Conservation (phyloP, 2,329 filamentous ascomycete genomes). For the Clarireedia homoeocarpa region DNA sequence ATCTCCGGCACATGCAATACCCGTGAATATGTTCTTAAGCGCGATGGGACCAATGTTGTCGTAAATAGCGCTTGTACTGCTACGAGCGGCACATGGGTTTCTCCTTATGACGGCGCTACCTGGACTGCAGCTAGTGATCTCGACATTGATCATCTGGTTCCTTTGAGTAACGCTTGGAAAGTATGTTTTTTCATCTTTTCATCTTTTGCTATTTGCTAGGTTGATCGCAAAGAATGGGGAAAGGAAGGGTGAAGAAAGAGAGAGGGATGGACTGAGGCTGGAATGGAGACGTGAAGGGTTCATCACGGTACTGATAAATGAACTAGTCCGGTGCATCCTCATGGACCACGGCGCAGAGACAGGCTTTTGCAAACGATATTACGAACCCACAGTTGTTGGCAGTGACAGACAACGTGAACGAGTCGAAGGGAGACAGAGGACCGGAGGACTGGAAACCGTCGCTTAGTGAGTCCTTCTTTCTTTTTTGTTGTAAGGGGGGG, state of each 20-base stretch:
- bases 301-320: no score
- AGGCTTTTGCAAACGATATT: slow-evolving; percentile 71
- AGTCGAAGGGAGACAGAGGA: slow-evolving; percentile 62
- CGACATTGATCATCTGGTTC: slow-evolving; percentile 80
- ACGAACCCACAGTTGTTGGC: slow-evolving; percentile 68
- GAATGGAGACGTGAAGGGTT: no score
- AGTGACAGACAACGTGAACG: slow-evolving; percentile 71
- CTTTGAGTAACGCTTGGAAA: slow-evolving; percentile 73
- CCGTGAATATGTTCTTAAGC: slow-evolving; percentile 62
- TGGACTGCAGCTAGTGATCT: slow-evolving; percentile 63
- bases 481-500: neutral
- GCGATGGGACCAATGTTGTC: slow-evolving; percentile 60
- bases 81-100: slow-evolving; percentile 60
- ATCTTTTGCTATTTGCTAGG: no score
- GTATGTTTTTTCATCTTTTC: neutral
- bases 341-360: slow-evolving; percentile 62
- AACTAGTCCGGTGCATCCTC: slow-evolving; percentile 49
- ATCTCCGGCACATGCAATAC: slow-evolving; percentile 63
- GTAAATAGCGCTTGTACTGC: slow-evolving; percentile 52
- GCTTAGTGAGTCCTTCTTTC: slow-evolving; percentile 26
- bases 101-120: slow-evolving; percentile 64
- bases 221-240: no score
- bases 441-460: slow-evolving; percentile 68
- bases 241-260: no score
- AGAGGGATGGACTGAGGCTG: no score